Evolutionary conservation across 768 basidiomycete species (phyloP).

Genomic region (Filobasidium floriforme): DNA sequence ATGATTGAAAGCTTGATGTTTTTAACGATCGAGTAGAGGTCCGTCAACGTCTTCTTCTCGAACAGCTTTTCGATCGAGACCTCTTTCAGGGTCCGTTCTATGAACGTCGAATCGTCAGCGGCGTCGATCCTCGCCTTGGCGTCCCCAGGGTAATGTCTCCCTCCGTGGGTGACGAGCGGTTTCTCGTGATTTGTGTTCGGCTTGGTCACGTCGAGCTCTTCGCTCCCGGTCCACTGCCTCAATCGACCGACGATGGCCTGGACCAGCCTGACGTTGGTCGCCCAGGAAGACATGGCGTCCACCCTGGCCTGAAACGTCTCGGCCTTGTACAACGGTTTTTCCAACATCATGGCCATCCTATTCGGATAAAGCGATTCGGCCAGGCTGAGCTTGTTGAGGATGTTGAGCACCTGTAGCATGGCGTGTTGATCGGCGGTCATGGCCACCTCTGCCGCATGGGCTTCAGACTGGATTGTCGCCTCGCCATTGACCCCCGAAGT

Average conservation of each 20-base stretch:
- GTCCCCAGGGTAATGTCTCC: constrained; percentile 34
- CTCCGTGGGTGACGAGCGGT: constrained; percentile 33
- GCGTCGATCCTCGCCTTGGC: constrained; percentile 27
- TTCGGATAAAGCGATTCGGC: constrained; percentile 82
- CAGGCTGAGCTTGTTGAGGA: constrained; percentile 69
- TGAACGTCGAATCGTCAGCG: constrained; percentile 71
- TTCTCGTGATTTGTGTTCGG: constrained; percentile 62
- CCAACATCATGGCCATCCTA: constrained; percentile 67
- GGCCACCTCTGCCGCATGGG: constrained; percentile 52
- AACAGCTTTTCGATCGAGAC: constrained; percentile 93
- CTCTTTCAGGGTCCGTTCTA: constrained; percentile 89
- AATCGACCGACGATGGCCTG: constrained; percentile 70
- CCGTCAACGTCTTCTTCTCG: constrained; percentile 61
- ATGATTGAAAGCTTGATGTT: constrained; percentile 81
- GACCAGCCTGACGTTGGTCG: constrained; percentile 75
- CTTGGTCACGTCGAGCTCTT: constrained; percentile 77
- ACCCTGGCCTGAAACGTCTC: constrained; percentile 67
- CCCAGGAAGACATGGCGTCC: constrained; percentile 87
- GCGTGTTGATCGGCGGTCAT: constrained; percentile 28
- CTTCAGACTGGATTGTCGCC: constrained; percentile 49
- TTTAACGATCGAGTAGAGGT: constrained; percentile 76
- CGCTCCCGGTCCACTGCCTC: constrained; percentile 88
- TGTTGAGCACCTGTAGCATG: constrained; percentile 40
- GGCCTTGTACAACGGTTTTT: constrained; percentile 65
- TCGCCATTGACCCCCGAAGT: constrained; percentile 7